These are phyloP conservation scores for Tetrahymena borealis DNA, from an alignment of 73 alveolate species.

Conservation along the genomic window DNA sequence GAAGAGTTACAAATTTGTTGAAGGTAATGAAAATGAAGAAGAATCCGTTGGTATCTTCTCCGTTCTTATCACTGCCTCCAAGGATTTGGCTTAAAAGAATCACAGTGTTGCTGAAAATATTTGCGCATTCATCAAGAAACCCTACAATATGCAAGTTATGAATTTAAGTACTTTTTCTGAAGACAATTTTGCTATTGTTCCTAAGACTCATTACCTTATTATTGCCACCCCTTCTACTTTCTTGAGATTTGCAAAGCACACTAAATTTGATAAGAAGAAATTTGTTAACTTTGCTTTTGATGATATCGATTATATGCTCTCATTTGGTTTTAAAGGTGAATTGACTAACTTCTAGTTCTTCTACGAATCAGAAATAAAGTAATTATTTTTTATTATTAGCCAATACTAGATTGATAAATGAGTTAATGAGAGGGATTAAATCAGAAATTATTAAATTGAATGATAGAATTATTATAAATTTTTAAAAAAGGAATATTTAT, in stretches of 20 bases:
- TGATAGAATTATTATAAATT: background rate
- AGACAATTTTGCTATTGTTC: background rate
- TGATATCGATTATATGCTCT: background rate
- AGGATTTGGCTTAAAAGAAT: background rate
- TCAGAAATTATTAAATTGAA: no score
- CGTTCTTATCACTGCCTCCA: background rate
- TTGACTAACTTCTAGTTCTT: background rate
- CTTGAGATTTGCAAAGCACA: background rate
- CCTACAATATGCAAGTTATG: background rate
- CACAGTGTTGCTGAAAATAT: conserved; percentile 1
- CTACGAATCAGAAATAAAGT: background rate
- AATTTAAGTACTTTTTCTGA: background rate
- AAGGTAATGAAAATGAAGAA: background rate
- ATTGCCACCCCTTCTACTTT: background rate
- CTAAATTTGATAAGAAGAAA: background rate
- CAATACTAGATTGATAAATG: no score
- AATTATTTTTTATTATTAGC: background rate
- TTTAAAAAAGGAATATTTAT: background rate
- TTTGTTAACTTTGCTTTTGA: background rate
- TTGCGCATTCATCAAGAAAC: background rate
- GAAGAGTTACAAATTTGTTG: background rate
- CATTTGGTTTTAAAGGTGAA: background rate
- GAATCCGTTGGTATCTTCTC: background rate
- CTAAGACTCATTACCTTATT: background rate
- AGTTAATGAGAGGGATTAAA: no score